These are phyloP conservation scores for Porodaedalea pini DNA, from an alignment of 1,284 basidiomycete genomes.

Conservation along the genomic window DNA sequence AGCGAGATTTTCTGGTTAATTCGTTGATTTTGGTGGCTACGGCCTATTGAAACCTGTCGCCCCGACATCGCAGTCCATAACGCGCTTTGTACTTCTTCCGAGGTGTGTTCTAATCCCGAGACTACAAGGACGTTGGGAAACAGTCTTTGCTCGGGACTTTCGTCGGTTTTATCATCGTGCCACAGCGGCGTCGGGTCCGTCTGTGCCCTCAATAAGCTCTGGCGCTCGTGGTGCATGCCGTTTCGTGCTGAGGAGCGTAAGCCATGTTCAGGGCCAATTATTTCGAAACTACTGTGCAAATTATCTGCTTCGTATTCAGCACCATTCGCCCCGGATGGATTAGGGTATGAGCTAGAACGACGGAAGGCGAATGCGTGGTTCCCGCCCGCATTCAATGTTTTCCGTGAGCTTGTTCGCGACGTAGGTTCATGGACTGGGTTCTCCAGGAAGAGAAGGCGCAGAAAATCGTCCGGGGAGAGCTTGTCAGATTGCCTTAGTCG, in stretches of 20 bases:
- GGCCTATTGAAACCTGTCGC: slow-evolving; percentile 46
- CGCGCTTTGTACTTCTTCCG: slow-evolving; percentile 53
- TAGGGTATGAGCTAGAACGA: slow-evolving; percentile 21
- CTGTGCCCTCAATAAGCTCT: slow-evolving; percentile 10
- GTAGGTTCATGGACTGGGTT: slow-evolving; percentile 7
- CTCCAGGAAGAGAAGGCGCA: slow-evolving; percentile 51
- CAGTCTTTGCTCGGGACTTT: slow-evolving; percentile 25
- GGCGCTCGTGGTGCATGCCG: slow-evolving; percentile 1
- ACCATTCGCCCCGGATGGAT: background rate
- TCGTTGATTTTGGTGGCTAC: background rate
- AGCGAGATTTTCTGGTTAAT: background rate
- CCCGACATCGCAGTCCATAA: slow-evolving; percentile 54
- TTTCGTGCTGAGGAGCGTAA: slow-evolving; percentile 1
- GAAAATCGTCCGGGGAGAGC: slow-evolving; percentile 37
- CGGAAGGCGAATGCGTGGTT: slow-evolving; percentile 15
- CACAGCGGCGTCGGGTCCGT: slow-evolving; percentile 18
- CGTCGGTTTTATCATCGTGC: slow-evolving; percentile 19
- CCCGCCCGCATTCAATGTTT: slow-evolving; percentile 4
- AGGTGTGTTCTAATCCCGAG: slow-evolving; percentile 63
- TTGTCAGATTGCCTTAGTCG: slow-evolving; percentile 38
- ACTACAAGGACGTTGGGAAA: slow-evolving; percentile 65
- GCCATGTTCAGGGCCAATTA: background rate
- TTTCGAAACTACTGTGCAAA: background rate
- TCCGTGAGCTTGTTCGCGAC: slow-evolving; percentile 17
- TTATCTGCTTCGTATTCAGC: slow-evolving; percentile 1